Evolutionary conservation across 2,329 filamentous ascomycete genomes (phyloP).

Genomic region (Myrmaecium sp.): DNA sequence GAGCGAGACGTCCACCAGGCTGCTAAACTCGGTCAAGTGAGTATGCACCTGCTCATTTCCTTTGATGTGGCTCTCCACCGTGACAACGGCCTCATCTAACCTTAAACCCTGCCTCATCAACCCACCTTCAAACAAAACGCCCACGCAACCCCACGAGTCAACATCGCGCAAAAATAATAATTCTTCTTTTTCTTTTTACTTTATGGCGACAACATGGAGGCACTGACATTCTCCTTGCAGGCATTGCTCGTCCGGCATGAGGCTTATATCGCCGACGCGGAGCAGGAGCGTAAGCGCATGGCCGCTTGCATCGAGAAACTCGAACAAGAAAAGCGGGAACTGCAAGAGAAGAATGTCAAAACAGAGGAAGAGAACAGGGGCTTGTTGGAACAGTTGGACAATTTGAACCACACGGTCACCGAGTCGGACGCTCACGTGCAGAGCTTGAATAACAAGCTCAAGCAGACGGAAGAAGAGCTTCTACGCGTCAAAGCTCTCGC

Average conservation of each 20-base stretch:
- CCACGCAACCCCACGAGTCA: background rate
- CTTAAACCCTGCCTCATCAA: background rate
- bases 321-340: slow-evolving; percentile 48
- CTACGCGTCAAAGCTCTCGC: slow-evolving; percentile 59
- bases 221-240: slow-evolving; percentile 61
- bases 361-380: slow-evolving; percentile 70
- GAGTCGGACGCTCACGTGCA: slow-evolving; percentile 70
- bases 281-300: slow-evolving; percentile 64
- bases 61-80: slow-evolving; percentile 1
- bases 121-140: background rate
- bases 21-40: slow-evolving; percentile 80
- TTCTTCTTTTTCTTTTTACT: background rate
- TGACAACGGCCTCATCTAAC: background rate
- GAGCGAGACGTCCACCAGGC: slow-evolving; percentile 80
- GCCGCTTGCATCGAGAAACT: slow-evolving; percentile 56
- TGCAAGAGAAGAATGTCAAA: slow-evolving; percentile 60
- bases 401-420: slow-evolving; percentile 59
- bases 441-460: slow-evolving; percentile 57
- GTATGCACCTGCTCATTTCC: slow-evolving; percentile 20
- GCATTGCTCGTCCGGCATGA: slow-evolving; percentile 84
- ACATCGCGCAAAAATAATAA: background rate
- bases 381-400: slow-evolving; percentile 70
- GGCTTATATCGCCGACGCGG: slow-evolving; percentile 81
- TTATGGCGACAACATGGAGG: slow-evolving; percentile 14
- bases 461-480: slow-evolving; percentile 61